Evolutionary conservation across 352 stramenopile species (phyloP).

Genomic region (Phytopythium mirpurense): DNA sequence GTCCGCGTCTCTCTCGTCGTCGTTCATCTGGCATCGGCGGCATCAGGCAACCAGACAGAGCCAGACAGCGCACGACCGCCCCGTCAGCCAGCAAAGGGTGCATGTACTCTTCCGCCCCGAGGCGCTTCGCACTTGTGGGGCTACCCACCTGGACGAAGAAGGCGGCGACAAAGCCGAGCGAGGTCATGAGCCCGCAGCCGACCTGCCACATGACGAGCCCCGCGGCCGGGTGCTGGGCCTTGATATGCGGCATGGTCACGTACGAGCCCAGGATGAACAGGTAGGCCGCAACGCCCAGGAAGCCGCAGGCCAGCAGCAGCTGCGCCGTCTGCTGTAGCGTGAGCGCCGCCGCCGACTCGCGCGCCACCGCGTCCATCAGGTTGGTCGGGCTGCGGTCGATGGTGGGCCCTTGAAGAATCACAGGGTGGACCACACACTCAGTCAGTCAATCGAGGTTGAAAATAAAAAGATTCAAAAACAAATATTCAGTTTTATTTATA

Average conservation of each 20-base stretch:
- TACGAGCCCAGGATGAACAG: constrained; percentile 68
- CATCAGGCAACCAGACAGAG: not conserved
- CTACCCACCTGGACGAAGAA: constrained; percentile 49
- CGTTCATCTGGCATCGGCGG: constrained; percentile 4
- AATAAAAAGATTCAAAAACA: no score
- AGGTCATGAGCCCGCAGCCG: constrained; percentile 53
- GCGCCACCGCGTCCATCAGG: not conserved
- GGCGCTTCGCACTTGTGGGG: no score
- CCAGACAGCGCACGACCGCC: no score
- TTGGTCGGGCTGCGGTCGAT: not conserved
- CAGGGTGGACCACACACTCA: constrained; percentile 3
- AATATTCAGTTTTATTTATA: not conserved
- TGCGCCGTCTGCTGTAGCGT: constrained; percentile 36
- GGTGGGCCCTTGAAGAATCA: not conserved
- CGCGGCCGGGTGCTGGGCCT: constrained; percentile 71
- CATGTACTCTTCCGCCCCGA: no score
- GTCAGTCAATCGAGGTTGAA: no score
- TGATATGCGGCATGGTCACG: constrained; percentile 67
- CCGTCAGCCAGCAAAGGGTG: no score
- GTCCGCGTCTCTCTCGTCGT: constrained; percentile 8
- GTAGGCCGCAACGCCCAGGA: constrained; percentile 51
- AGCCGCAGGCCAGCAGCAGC: constrained; percentile 56
- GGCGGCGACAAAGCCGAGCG: constrained; percentile 46
- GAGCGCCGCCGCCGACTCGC: constrained; percentile 24
- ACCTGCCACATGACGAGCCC: constrained; percentile 80